Conservation (phyloP, 2,329 filamentous ascomycete genomes). For the Acrodontium crateriforme region DNA sequence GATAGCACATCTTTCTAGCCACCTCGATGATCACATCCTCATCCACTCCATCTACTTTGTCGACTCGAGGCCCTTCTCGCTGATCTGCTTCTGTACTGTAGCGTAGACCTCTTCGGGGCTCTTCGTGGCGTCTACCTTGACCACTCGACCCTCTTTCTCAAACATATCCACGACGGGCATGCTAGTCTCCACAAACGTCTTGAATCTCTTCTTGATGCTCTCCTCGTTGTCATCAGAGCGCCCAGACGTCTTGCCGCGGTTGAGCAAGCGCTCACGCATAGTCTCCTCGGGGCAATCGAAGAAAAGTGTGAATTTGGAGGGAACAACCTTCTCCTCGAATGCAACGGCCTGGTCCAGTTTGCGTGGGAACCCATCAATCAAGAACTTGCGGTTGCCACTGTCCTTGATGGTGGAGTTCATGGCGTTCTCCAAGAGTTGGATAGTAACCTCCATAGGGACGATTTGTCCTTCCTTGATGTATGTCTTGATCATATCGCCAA, state of each 20-base stretch:
- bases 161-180: constrained; percentile 94
- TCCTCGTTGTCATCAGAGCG: constrained; percentile 88
- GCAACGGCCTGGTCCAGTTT: constrained; percentile 94
- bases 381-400: constrained; percentile 53
- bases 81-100: constrained; percentile 36
- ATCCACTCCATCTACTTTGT: constrained; percentile 6
- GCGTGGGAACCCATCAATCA: constrained; percentile 74
- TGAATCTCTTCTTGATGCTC: constrained; percentile 92
- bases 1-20: no score
- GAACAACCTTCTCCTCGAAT: constrained; percentile 83
- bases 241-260: constrained; percentile 86
- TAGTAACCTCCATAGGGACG: constrained; percentile 97
- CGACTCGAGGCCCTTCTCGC: constrained; percentile 26
- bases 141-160: constrained; percentile 59
- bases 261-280: constrained; percentile 71
- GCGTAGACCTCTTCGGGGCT: constrained; percentile 51
- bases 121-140: constrained; percentile 63
- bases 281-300: constrained; percentile 83
- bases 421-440: constrained; percentile 83
- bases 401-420: constrained; percentile 59
- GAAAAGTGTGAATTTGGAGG: constrained; percentile 76
- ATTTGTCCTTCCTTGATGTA: constrained; percentile 93
- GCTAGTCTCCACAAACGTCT: constrained; percentile 84
- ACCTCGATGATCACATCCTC: no score
- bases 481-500: constrained; percentile 80